Evolutionary conservation across 148 eudicot genomes (phyloP), one percentile per base, ranked within the genome.

Genomic region (Rhododendron ovatum): DNA sequence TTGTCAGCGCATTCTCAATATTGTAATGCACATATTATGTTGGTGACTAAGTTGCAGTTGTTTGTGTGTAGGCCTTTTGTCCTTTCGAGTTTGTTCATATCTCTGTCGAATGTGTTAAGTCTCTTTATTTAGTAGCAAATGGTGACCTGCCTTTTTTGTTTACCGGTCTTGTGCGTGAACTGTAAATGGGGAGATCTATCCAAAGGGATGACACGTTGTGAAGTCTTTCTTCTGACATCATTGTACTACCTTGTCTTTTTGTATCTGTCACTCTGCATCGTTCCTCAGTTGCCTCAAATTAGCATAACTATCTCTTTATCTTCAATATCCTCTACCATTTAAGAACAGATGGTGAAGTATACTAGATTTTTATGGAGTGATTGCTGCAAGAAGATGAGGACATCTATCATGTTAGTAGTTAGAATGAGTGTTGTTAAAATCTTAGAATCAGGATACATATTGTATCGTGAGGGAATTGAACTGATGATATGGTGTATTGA

Each of bases 1-100:
- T 84, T 86, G 96, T 89, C 22, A 20, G 67, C 53, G 22, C 30
- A 37, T 53, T 8, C 33, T 59, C 73, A 20, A 24, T 26, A 82
- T n/a, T 61, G 22, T 37, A 20, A 59, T 35, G 41, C 15, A 3
- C 53, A 61, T 59, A 47, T 67, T 59, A 20, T 39, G 75, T 8
- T 43, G 84, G 41, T 74, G 24, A 59, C 14, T 78, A 53, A 59
- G 78, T 59, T 85, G 75, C 45, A 3, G 2, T 39, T 39, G 39
- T 10, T 48, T 24, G 33, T 75, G 35, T 50, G 81, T 53, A 45
- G 30, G 18, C 18, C 18, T 67, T 59, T 65, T 63, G 69, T 88
- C 83, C 83, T 28, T 61, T 0, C 9, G 53, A 30, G 41, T 53
- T 51, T 51, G 59, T 83, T 24, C 35, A 47, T 82, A 4, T 30